Evolutionary conservation across 805 yeast species (phyloP).

Genomic region (Kodamaea lidongshanica): DNA sequence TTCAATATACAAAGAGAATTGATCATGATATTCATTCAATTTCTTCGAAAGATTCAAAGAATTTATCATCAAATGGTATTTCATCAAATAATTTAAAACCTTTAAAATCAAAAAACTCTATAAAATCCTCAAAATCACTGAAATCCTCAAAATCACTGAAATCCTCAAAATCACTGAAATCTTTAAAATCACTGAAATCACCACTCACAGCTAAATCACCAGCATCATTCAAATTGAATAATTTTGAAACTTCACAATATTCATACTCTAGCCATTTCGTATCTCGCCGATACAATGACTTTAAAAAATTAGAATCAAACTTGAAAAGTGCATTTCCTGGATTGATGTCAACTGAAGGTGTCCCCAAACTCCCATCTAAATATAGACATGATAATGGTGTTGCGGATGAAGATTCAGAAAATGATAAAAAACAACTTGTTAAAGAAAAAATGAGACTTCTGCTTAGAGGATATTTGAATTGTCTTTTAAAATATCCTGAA

Average conservation of each 20-base stretch:
- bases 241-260: neutral
- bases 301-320: constrained; percentile 48
- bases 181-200: neutral
- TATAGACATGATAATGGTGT: constrained; percentile 34
- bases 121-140: neutral
- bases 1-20: constrained; percentile 22
- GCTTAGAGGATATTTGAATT: constrained; percentile 63
- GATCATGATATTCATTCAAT: constrained; percentile 47
- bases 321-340: constrained; percentile 64
- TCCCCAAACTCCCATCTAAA: constrained; percentile 55
- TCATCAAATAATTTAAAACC: too few species aligned
- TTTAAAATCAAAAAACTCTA: too few species aligned
- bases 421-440: constrained; percentile 23
- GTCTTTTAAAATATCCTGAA: constrained; percentile 48
- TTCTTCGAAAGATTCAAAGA: too few species aligned
- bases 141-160: neutral
- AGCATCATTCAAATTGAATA: neutral
- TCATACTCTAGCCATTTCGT: constrained; percentile 37
- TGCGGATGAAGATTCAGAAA: constrained; percentile 5
- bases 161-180: constrained; percentile 9
- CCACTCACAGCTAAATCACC: constrained; percentile 9
- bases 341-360: constrained; percentile 36
- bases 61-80: too few species aligned
- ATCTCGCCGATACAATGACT: constrained; percentile 62
- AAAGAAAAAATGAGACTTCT: constrained; percentile 76